Conservation (phyloP, 805 yeast species). For the Ogataea minuta region DNA sequence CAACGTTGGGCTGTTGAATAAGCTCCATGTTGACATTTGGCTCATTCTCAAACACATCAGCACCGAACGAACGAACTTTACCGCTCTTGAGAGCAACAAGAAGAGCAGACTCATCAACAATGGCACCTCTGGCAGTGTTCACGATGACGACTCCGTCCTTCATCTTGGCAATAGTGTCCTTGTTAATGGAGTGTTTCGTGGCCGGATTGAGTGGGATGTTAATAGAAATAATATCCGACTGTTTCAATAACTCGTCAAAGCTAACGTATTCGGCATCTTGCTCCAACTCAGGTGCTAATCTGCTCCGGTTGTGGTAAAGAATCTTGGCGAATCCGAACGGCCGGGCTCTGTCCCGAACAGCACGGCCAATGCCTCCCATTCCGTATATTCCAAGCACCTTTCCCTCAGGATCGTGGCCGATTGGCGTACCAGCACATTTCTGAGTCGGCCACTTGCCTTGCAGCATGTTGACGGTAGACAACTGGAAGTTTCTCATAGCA, state of each 20-base stretch:
- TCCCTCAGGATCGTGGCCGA: conserved; percentile 75
- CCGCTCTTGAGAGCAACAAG: conserved; percentile 57
- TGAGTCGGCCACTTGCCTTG: conserved; percentile 59
- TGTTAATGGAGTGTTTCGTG: conserved; percentile 69
- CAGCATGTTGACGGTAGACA: conserved; percentile 51
- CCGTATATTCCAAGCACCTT: conserved; percentile 79
- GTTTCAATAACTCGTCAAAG: conserved; percentile 61
- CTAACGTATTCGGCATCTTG: conserved; percentile 67
- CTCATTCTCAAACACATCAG: conserved; percentile 76
- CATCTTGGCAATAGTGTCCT: conserved; percentile 60
- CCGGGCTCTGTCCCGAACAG: conserved; percentile 63
- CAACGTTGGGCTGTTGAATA: conserved; percentile 60
- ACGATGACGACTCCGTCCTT: conserved; percentile 76
- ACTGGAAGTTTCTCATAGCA: conserved; percentile 57
- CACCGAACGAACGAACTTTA: conserved; percentile 63
- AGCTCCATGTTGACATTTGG: conserved; percentile 69
- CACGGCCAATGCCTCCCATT: conserved; percentile 88
- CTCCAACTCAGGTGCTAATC: conserved; percentile 60
- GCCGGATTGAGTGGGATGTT: conserved; percentile 73
- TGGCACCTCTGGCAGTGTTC: conserved; percentile 88
- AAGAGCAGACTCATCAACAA: conserved; percentile 64
- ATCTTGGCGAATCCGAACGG: conserved; percentile 77
- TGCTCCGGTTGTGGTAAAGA: conserved; percentile 68
- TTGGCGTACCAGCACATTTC: conserved; percentile 51
- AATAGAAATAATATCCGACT: conserved; percentile 69